These are phyloP conservation scores for Venturia pyrina DNA, from an alignment of 2,329 filamentous ascomycete genomes.

Conservation along the genomic window DNA sequence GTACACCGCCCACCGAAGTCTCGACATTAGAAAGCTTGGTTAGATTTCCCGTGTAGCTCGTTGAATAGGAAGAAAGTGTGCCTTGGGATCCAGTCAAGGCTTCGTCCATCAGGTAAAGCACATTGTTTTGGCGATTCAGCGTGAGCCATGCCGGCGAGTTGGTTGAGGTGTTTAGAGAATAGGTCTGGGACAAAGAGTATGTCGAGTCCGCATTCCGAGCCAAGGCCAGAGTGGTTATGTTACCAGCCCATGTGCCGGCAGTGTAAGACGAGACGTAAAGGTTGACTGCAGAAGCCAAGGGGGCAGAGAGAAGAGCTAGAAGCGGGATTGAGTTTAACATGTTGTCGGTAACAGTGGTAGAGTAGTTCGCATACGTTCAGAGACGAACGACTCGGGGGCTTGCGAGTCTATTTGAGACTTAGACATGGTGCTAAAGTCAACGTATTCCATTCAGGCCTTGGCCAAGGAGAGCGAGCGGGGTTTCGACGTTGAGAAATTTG, in stretches of 20 bases:
- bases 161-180: slow-evolving; percentile 29
- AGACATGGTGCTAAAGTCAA: background rate
- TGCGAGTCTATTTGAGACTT: background rate
- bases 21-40: background rate
- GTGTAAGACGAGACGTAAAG: slow-evolving; percentile 36
- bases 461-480: background rate
- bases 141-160: slow-evolving; percentile 51
- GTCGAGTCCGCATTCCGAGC: slow-evolving; percentile 18
- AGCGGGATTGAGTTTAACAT: background rate
- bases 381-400: background rate
- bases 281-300: slow-evolving; percentile 20
- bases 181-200: slow-evolving; percentile 26
- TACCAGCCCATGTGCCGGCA: slow-evolving; percentile 20
- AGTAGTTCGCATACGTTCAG: background rate
- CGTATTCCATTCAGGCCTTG: background rate
- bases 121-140: slow-evolving; percentile 39
- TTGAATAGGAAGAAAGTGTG: slow-evolving; percentile 6
- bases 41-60: background rate
- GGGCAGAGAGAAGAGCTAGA: background rate
- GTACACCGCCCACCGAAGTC: slow-evolving; percentile 2
- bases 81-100: background rate
- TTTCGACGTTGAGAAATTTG: background rate
- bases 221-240: slow-evolving; percentile 31
- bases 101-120: slow-evolving; percentile 54
- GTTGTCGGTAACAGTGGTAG: background rate